Percentiles rank a stretch among this genome's conserved stretches.
These are phyloP conservation scores for Colletotrichum lini DNA, from an alignment of 2,329 filamentous ascomycete genomes.

Conservation along the genomic window DNA sequence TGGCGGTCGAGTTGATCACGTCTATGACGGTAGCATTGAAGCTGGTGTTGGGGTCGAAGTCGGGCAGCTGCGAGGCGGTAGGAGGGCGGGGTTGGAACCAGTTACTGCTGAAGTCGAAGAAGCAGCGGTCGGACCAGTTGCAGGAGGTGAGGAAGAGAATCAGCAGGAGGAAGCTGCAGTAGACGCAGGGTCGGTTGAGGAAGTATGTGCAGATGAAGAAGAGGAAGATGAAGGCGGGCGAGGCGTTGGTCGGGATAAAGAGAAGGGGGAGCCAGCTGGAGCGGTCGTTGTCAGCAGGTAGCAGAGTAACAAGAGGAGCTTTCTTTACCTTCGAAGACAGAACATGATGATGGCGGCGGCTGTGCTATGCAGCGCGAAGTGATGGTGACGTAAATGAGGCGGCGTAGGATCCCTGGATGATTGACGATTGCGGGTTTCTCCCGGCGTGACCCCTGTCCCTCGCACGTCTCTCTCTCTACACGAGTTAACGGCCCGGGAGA, in stretches of 20 bases:
- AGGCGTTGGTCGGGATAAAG: conserved; percentile 89
- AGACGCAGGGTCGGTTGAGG: conserved; percentile 95
- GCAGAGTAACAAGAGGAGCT: conserved; percentile 12
- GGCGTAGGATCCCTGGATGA: conserved; percentile 8
- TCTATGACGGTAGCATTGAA: conserved; percentile 67
- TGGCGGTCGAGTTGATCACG: conserved; percentile 78
- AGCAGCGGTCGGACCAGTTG: conserved; percentile 90
- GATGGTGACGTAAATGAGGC: conserved; percentile 22
- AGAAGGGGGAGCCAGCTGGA: conserved; percentile 86
- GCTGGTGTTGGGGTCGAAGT: conserved; percentile 49
- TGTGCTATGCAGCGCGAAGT: neutral
- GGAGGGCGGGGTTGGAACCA: conserved; percentile 89
- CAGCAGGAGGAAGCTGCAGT: conserved; percentile 95
- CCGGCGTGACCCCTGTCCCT: neutral
- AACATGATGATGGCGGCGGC: conserved; percentile 68
- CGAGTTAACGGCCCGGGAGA: neutral
- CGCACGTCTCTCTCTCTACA: neutral
- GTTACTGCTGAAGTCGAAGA: conserved; percentile 92
- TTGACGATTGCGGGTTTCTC: conserved; percentile 1
- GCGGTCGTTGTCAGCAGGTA: conserved; percentile 27
- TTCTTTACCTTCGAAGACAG: conserved; percentile 70
- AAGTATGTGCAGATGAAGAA: conserved; percentile 96
- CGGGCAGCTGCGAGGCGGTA: conserved; percentile 49
- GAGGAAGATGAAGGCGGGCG: conserved; percentile 87
- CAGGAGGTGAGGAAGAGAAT: conserved; percentile 94